Percentiles rank a stretch among this genome's conserved stretches.
These are phyloP conservation scores for Dianthus caryophyllus DNA, from an alignment of 148 eudicot genomes.

Conservation along the genomic window DNA sequence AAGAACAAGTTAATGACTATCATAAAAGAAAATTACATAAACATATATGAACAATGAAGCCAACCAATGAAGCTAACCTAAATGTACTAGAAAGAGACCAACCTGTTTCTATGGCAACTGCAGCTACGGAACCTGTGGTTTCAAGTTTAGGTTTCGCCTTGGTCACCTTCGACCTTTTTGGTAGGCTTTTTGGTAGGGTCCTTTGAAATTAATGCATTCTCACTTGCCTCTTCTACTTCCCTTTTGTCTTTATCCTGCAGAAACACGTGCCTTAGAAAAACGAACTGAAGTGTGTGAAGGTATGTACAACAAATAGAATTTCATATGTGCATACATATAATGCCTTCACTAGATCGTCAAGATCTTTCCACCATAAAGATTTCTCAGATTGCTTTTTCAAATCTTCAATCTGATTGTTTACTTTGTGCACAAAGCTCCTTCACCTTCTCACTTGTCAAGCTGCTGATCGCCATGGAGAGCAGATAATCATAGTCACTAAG, in stretches of 20 bases:
- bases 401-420: constrained; percentile 44
- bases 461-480: constrained; percentile 63
- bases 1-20: not conserved
- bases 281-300: not conserved
- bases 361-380: constrained; percentile 69
- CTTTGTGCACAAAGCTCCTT: constrained; percentile 57
- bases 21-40: no score
- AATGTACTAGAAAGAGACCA: no score
- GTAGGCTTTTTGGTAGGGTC: constrained; percentile 37
- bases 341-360: constrained; percentile 57
- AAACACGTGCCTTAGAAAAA: constrained; percentile 3
- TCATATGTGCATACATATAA: constrained; percentile 44
- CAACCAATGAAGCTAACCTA: not conserved
- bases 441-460: constrained; percentile 73
- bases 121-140: constrained; percentile 22
- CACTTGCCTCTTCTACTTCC: constrained; percentile 38
- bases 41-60: not conserved
- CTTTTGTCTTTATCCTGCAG: constrained; percentile 57
- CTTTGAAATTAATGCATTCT: constrained; percentile 27
- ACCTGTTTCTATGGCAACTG: constrained; percentile 54
- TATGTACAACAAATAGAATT: not conserved
- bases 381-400: constrained; percentile 50
- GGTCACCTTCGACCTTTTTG: constrained; percentile 41
- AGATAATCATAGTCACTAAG: constrained; percentile 75
- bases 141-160: constrained; percentile 38